phyloP scores from a whole-genome alignment of 106 monocot species.

The Dioscorea alata region DNA sequence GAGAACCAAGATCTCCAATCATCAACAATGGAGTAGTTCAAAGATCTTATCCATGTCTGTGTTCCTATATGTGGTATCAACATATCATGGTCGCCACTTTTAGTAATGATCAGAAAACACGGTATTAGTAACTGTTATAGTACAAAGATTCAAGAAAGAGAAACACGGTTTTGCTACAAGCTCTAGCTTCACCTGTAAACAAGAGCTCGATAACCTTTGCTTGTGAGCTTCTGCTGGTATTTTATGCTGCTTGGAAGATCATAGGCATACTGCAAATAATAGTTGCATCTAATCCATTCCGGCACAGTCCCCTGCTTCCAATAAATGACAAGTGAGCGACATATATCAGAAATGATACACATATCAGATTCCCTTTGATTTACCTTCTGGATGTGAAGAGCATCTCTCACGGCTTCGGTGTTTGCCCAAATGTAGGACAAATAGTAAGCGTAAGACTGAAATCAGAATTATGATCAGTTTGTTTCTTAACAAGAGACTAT shows the following conservation, averaged over 20 bases:
- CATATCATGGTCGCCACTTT: constrained; percentile 47
- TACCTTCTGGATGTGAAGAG: constrained; percentile 37
- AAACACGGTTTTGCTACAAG: neutral
- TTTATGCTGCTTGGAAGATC: constrained; percentile 16
- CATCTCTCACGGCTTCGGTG: constrained; percentile 7
- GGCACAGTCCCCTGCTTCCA: constrained; percentile 12
- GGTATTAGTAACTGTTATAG: too few relatives aligned
- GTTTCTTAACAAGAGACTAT: too few relatives aligned
- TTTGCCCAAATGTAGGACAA: constrained; percentile 38
- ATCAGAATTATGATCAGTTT: neutral
- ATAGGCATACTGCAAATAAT: neutral
- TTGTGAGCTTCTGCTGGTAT: constrained; percentile 33
- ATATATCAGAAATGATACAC: neutral
- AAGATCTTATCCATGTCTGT: constrained; percentile 41
- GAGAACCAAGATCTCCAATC: constrained; percentile 52
- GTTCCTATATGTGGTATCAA: constrained; percentile 43
- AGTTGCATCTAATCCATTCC: constrained; percentile 11
- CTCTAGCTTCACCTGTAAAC: constrained; percentile 31
- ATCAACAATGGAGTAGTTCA: constrained; percentile 34
- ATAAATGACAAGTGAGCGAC: neutral
- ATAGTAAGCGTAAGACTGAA: constrained; percentile 28
- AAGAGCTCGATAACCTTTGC: constrained; percentile 42
- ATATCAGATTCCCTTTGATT: neutral
- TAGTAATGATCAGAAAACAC: too few relatives aligned
- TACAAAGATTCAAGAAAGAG: neutral